These are phyloP conservation scores for Gelatoporia subvermispora DNA, from an alignment of 768 basidiomycete species.

Conservation along the genomic window DNA sequence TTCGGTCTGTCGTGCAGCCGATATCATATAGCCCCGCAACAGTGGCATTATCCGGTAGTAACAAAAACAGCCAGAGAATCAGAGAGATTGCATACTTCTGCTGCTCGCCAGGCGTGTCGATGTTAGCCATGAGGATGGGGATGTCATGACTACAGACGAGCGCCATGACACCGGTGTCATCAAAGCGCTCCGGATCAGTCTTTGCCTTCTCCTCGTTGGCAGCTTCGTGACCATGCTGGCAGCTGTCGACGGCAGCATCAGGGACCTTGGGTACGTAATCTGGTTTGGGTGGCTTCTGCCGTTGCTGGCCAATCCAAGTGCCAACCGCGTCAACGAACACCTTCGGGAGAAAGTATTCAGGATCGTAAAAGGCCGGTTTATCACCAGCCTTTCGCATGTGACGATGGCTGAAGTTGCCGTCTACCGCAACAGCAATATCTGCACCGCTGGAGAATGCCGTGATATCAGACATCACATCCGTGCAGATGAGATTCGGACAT, in stretches of 20 bases:
- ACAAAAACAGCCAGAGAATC: conserved; percentile 23
- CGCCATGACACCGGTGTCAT: conserved; percentile 33
- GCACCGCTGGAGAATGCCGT: background rate
- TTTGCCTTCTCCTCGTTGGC: conserved; percentile 29
- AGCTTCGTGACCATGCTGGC: conserved; percentile 28
- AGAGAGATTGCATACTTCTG: conserved; percentile 34
- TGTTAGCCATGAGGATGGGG: conserved; percentile 34
- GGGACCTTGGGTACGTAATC: background rate
- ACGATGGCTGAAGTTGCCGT: conserved; percentile 1
- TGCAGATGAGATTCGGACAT: background rate
- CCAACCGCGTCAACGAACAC: background rate
- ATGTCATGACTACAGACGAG: conserved; percentile 36
- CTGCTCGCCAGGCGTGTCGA: conserved; percentile 34
- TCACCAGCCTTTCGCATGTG: background rate
- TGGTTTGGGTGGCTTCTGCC: background rate
- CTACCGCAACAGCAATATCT: background rate
- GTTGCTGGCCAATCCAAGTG: background rate
- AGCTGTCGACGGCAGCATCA: conserved; percentile 30
- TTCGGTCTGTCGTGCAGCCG: conserved; percentile 31
- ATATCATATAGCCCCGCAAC: conserved; percentile 28
- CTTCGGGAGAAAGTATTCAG: background rate
- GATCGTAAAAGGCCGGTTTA: background rate
- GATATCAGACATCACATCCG: background rate
- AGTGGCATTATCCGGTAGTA: conserved; percentile 26
- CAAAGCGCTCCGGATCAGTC: conserved; percentile 20